Base-by-base conservation (phyloP, 352 stramenopile species). In the Saprolegnia diclina region DNA sequence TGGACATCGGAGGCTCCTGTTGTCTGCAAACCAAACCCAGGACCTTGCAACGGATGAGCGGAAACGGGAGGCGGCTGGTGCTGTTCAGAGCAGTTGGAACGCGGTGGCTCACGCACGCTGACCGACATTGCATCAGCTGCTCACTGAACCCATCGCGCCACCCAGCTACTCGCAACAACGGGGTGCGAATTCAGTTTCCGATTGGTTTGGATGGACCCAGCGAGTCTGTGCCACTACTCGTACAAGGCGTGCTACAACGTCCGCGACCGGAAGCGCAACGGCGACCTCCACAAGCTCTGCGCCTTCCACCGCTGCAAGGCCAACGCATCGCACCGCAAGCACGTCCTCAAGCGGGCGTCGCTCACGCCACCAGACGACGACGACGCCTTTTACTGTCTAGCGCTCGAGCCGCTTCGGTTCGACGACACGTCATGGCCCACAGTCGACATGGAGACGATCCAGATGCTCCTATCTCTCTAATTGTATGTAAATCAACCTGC, bases 261-360 rank as follows among this genome's bases (percentile, higher is more conserved):
- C 14, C 35, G 56, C 35, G 32, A 21, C 19, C 37, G 35, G 18
- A 64, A 64, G 42, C 22, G 32, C 18, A 32, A 64, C 42, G 56
- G 56, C 14, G 56, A 64, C 24, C 56, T 64, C 35, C 56, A 64
- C 24, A 64, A 21, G 42, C 24, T 64, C n/a, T 64, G 56, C 21
- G 56, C 22, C 13, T 64, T 53, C 56, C 56, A 64, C 21, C 24
- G 56, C n/a, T 19, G 4, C 42, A 64, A 64, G 13, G 56, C 56
- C 35, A 64, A 64, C 14, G 14, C 35, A 22, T 40, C 35, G 18
- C 56, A 64, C 26, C 48, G 89, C 74, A 92, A 92, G 70, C 75
- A 54, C 24, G n/a, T 54, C n/a, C 24, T 54, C 2, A 54, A 54
- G 24, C 46, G 46, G 24, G 5, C 29, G 29, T 35, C 29, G 29